These are phyloP conservation scores for Teunomyces lycoperdinae DNA, from an alignment of 805 yeast genomes.

Conservation along the genomic window DNA sequence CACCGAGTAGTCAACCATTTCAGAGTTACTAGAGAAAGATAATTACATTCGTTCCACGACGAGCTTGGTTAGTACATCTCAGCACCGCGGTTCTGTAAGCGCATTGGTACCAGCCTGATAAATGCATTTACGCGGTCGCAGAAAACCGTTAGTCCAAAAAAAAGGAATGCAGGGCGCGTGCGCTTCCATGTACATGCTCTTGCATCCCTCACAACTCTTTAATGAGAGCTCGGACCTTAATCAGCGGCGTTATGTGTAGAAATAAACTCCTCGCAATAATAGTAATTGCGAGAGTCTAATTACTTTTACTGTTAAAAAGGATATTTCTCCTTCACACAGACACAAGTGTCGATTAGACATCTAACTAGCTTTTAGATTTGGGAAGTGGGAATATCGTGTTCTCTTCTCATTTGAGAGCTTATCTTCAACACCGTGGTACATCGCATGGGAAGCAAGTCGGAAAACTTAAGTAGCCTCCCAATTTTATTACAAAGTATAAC, in stretches of 20 bases:
- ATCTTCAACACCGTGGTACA: background rate
- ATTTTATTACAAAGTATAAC: too few species aligned
- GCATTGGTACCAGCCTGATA: background rate
- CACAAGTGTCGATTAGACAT: too few species aligned
- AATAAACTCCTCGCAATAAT: background rate
- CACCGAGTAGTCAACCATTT: slow-evolving; percentile 51
- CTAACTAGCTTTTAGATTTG: background rate
- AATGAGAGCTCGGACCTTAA: background rate
- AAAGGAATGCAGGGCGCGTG: too few species aligned
- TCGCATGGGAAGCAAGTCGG: background rate
- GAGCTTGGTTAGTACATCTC: too few species aligned
- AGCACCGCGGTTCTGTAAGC: background rate
- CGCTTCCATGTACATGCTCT: background rate
- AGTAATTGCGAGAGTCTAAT: background rate
- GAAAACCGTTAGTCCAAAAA: background rate
- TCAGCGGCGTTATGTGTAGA: background rate
- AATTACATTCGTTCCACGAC: too few species aligned
- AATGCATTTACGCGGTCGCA: background rate
- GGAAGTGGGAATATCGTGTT: background rate
- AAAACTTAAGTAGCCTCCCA: background rate
- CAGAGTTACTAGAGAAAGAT: background rate
- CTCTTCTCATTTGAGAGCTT: background rate
- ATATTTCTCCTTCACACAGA: too few species aligned
- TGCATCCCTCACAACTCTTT: background rate
- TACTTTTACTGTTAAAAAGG: too few species aligned